These are phyloP conservation scores for Melanomma pulvis-pyrius DNA, from an alignment of 495 filamentous ascomycete genomes.

Conservation along the genomic window DNA sequence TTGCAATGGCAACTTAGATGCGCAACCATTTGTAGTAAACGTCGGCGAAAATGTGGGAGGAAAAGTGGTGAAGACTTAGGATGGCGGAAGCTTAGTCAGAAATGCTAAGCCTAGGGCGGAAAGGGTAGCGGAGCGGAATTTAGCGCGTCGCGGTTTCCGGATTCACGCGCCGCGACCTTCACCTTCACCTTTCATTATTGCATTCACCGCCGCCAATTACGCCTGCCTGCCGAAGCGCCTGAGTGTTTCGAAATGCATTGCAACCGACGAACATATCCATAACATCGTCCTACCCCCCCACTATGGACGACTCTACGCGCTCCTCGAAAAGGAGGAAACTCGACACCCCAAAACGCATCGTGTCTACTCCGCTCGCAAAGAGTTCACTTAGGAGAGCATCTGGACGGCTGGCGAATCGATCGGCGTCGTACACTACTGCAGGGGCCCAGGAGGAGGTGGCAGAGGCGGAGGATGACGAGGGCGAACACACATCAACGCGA, in stretches of 20 bases:
- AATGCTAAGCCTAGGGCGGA: background rate
- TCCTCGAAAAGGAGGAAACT: constrained; percentile 41
- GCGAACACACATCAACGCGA: background rate
- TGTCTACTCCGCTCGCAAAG: constrained; percentile 19
- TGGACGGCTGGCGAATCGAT: constrained; percentile 5
- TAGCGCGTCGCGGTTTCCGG: background rate
- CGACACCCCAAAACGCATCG: constrained; percentile 28
- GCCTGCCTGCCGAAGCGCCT: background rate
- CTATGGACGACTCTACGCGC: constrained; percentile 37
- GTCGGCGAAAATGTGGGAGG: too few relatives aligned
- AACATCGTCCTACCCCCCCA: background rate
- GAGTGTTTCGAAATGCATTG: background rate
- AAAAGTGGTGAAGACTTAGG: too few relatives aligned
- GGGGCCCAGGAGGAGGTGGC: background rate
- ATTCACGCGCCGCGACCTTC: background rate
- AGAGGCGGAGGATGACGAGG: background rate
- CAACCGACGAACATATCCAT: background rate
- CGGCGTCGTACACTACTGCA: background rate
- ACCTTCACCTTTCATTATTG: background rate
- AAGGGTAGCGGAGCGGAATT: background rate
- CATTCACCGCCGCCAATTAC: background rate
- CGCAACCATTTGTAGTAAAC: too few relatives aligned
- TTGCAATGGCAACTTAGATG: too few relatives aligned
- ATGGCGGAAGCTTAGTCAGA: background rate
- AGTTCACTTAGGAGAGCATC: constrained; percentile 14